Evolutionary conservation across 768 basidiomycete genomes (phyloP), one percentile per base, ranked within the genome.

Genomic region (Boletus sensibilis): DNA sequence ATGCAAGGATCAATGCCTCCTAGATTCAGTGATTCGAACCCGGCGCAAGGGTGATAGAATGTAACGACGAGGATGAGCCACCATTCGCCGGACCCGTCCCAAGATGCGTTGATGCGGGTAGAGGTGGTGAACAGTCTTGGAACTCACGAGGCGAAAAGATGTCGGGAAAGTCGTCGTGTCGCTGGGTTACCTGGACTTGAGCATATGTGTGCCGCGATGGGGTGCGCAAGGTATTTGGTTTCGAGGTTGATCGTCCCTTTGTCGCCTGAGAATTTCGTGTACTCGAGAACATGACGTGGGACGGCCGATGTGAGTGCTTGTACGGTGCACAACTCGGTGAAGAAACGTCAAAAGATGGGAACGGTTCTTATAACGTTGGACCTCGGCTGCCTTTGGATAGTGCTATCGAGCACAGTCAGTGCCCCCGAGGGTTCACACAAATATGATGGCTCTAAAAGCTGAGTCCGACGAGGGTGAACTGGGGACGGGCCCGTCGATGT

Each of bases 181-280:
- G 75, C 18, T 87, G 82, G 1, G 74, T 76, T 25, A 91, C 78
- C 56, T 82, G 76, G 25, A 93, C 77, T 59, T 84, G 82, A 0
- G 91, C 78, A 35, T 82, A 82, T n/a, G 72, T 73, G n/a, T n/a
- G n/a, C n/a, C 1, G 89, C 89, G 48, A 83, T 25, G 83, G 43
- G 82, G n/a, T n/a, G n/a, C n/a, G 78, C 8, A 94, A 68, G 0
- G 90, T 90, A 31, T 79, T 80, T 12, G 89, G 87, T 67, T 94
- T 94, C 9, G 84, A 79, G 10, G 82, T 79, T 76, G 25, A 92
- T 77, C 1, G 77, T 79, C 11, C 87, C 76, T 3, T 54, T 45
- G 35, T 67, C 63, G 0, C 60, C 43, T 2, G 55, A 44, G 12
- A 60, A 50, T 11, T 63, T 62, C 7, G 70, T 72, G 27, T 47